A percentile compares a stretch with the other conserved stretches of the same genome.
Evolutionary conservation across 2,329 filamentous ascomycete species (phyloP).

Genomic region (Alternaria conjuncta): DNA sequence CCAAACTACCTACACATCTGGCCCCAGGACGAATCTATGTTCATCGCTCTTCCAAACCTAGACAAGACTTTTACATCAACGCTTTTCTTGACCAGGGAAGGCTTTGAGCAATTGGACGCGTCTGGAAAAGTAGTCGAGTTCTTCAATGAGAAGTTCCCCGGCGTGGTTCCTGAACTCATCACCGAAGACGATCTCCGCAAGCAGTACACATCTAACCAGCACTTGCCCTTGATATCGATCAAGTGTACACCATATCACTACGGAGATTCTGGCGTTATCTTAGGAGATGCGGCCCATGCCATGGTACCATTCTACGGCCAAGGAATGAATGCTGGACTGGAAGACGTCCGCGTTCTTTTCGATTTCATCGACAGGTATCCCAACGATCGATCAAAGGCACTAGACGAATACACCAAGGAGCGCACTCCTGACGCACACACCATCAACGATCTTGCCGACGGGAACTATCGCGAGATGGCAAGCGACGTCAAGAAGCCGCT

Average conservation of each 20-base stretch:
- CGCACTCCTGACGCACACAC: slow-evolving; percentile 81
- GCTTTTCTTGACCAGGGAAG: slow-evolving; percentile 78
- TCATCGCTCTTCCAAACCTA: slow-evolving; percentile 90
- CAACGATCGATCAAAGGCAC: slow-evolving; percentile 52
- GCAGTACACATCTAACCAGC: slow-evolving; percentile 83
- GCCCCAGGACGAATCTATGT: slow-evolving; percentile 95
- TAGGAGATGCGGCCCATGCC: slow-evolving; percentile 94
- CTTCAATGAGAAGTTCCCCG: slow-evolving; percentile 86
- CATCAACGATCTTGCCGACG: slow-evolving; percentile 89
- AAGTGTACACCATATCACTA: slow-evolving; percentile 92
- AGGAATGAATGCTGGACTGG: slow-evolving; percentile 95
- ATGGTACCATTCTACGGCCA: slow-evolving; percentile 99
- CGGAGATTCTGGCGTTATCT: slow-evolving; percentile 75
- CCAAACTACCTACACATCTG: slow-evolving; percentile 97
- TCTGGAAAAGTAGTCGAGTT: slow-evolving; percentile 69
- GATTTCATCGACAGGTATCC: slow-evolving; percentile 75
- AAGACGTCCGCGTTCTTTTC: slow-evolving; percentile 91
- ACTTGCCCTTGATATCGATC: slow-evolving; percentile 90
- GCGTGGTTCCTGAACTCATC: slow-evolving; percentile 75
- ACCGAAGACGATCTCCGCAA: slow-evolving; percentile 69
- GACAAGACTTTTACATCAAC: slow-evolving; percentile 96
- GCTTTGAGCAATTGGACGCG: slow-evolving; percentile 72
- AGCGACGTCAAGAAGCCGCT: slow-evolving; percentile 77
- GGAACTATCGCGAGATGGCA: slow-evolving; percentile 95
- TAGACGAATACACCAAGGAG: slow-evolving; percentile 76